Evolutionary conservation across 73 alveolate genomes (phyloP), one percentile per base, ranked within the genome.

Genomic region (Stentor coeruleus): DNA sequence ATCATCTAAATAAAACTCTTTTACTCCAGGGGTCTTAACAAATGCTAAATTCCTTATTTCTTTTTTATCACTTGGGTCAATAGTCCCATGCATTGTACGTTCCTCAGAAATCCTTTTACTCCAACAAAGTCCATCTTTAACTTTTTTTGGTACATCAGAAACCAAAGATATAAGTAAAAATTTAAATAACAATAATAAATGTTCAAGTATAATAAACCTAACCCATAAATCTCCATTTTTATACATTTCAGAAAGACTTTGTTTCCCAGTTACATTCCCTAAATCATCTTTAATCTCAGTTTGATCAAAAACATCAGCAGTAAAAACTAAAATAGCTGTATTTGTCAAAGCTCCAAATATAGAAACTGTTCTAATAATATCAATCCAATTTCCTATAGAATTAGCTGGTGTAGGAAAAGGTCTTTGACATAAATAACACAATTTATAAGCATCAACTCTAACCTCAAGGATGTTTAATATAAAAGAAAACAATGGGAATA

Each of bases 361-460:
- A 75, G 83, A 75, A 75, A 75, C 30, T 20, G 72, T n/a, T 39
- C 72, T 20, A 0, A 75, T 39, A 35, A 75, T 75, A 26, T 28
- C 77, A 15, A 26, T 35, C 3, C 83, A 75, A 20, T 14, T 39
- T 14, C 83, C 83, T 20, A 75, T 75, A 1, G 59, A 37, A 35
- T 40, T 39, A 20, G 83, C 66, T 6, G 74, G 74, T 15, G 59
- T 75, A 14, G 83, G 83, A 2, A n/a, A 75, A 1, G 83, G 83
- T 75, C 83, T 75, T 75, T 75, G 41, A 20, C 77, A 26, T 36
- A 75, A 38, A 38, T 75, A 35, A 35, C 59, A 39, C 14, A 75
- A 36, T 40, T 75, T 75, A 75, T 26, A 75, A 14, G 83, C 83
- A 2, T 75, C 83, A 6, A 75, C 83, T 2, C 72, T 75, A 2